Evolutionary conservation across 1,284 basidiomycete genomes (phyloP).

Genomic region (Ustilago nuda): DNA sequence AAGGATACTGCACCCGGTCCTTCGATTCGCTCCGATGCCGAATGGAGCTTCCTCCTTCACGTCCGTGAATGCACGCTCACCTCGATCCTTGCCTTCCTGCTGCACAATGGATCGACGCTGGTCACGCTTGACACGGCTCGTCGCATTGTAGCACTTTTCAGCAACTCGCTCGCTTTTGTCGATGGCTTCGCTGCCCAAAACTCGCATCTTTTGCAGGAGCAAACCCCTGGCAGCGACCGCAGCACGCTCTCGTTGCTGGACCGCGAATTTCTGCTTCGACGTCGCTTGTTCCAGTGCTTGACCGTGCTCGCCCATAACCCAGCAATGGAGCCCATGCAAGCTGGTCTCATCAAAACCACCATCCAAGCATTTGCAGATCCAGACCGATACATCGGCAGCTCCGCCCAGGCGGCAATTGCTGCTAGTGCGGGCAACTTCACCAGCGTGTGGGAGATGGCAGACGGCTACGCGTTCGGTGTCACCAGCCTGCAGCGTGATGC

Average conservation of each 20-base stretch:
- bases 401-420: conserved; percentile 91
- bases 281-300: conserved; percentile 90
- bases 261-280: conserved; percentile 83
- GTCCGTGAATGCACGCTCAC: conserved; percentile 90
- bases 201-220: conserved; percentile 54
- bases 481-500: conserved; percentile 75
- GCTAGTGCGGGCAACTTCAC: conserved; percentile 86
- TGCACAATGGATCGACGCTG: conserved; percentile 76
- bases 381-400: conserved; percentile 77
- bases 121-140: conserved; percentile 91
- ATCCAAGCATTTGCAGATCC: conserved; percentile 88
- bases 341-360: conserved; percentile 82
- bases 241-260: conserved; percentile 77
- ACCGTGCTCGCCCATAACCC: conserved; percentile 81
- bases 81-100: conserved; percentile 87
- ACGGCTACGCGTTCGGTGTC: conserved; percentile 93
- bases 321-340: conserved; percentile 82
- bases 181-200: conserved; percentile 74
- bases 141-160: conserved; percentile 84
- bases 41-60: conserved; percentile 92
- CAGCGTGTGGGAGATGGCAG: conserved; percentile 84
- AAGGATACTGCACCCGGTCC: conserved; percentile 81
- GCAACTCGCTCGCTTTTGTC: conserved; percentile 89
- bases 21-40: conserved; percentile 72
- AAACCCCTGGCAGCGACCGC: conserved; percentile 63